Evolutionary conservation across 2,329 filamentous ascomycete species (phyloP).

Genomic region (Fusarium neocosmosporiellum): DNA sequence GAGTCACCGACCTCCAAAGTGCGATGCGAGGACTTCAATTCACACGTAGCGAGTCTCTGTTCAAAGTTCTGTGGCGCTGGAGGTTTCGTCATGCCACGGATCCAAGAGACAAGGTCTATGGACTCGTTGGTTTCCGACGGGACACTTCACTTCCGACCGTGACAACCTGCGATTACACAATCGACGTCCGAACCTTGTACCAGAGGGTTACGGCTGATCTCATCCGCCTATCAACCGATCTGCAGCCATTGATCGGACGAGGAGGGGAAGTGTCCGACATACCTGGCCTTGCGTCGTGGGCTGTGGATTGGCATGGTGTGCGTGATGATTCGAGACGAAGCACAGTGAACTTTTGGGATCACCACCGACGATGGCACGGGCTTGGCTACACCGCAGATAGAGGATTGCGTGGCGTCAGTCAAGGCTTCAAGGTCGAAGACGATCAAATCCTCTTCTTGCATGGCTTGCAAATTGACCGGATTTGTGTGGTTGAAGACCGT

Average conservation of each 20-base stretch:
- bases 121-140: not conserved
- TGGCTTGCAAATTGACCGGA: not conserved
- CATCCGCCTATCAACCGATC: not conserved
- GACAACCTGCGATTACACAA: not conserved
- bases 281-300: constrained; percentile 1
- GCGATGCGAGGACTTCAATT: not conserved
- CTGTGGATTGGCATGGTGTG: not conserved
- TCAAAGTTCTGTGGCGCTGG: constrained; percentile 5
- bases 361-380: not conserved
- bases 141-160: not conserved
- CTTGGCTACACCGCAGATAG: not conserved
- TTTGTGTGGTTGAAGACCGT: not conserved
- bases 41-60: not conserved
- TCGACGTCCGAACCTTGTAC: not conserved
- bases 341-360: not conserved
- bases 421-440: not conserved
- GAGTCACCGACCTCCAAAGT: not conserved
- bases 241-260: not conserved
- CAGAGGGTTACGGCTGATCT: not conserved
- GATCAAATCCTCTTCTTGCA: not conserved
- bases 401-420: not conserved
- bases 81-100: not conserved
- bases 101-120: constrained; percentile 2
- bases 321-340: not conserved
- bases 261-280: constrained; percentile 15